Evolutionary conservation across 2,329 filamentous ascomycete species (phyloP), one percentile per base, ranked within the genome.

Genomic region (Phaeosphaeriaceae sp.): DNA sequence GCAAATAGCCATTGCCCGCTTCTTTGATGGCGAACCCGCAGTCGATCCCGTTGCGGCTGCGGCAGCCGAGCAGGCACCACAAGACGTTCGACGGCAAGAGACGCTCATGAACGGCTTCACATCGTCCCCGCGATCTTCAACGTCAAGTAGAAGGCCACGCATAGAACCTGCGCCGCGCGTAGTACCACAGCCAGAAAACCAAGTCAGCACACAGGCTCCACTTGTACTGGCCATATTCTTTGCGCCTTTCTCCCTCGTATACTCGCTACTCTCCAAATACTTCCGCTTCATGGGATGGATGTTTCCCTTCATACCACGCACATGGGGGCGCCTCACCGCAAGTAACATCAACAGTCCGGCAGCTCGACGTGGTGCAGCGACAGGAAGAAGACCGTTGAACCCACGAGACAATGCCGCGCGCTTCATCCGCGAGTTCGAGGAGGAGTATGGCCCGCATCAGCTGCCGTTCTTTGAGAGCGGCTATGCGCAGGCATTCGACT

Each of bases 11-110:
- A 94, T 99, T 64, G 88, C 95, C 65, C 96, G 96, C 75, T 98
- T 98, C 86, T 99, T 97, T 77, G 95, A 99, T 72, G 95, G 95
- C 68, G 95, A 98, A 80, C 90, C 90, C 3, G 87, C 93, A 50
- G 92, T 97, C 58, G 76, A 78, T 75, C 90, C 88, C 13, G 82
- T 94, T 19, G 90, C 91, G 58, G 90, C 91, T 57, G 92, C 95
- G 80, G 85, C 89, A 52, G 80, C 85, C n/a, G 73, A 80, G 30
- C 83, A 88, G 42, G 89, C 90, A 19, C 86, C 87, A 49, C 83
- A 86, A 63, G 80, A 88, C 58, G 81, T 84, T 15, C 85, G 92
- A 64, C 88, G 90, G 61, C 81, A 85, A 65, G 91, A 96, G 72
- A 96, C 92, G 60, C 84, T 96, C 26, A 79, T 87, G 74, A 83